These are phyloP conservation scores for Leptomonas pyrrhocoris DNA, from an alignment of 208 protist genomes.

Conservation along the genomic window DNA sequence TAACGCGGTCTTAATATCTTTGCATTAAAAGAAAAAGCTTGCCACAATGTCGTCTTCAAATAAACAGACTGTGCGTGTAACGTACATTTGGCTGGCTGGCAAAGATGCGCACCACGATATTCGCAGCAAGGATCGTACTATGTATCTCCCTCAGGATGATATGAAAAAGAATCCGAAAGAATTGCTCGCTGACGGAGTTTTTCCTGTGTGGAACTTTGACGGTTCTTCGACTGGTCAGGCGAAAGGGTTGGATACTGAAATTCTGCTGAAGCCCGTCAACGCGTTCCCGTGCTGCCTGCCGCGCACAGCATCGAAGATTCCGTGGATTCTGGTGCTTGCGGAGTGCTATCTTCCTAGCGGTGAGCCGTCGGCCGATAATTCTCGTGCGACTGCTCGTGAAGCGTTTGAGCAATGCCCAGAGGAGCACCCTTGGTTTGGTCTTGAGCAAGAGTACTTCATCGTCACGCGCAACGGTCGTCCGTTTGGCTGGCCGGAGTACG, in stretches of 20 bases:
- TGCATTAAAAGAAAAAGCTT: constrained; percentile 5
- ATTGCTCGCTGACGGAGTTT: constrained; percentile 64
- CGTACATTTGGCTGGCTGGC: constrained; percentile 88
- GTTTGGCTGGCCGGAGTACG: constrained; percentile 87
- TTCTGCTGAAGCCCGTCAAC: constrained; percentile 91
- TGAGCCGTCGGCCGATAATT: constrained; percentile 92
- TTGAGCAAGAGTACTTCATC: constrained; percentile 89
- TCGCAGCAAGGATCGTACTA: constrained; percentile 85
- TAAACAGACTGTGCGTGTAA: constrained; percentile 63
- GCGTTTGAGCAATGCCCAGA: constrained; percentile 83
- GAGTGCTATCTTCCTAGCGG: constrained; percentile 95
- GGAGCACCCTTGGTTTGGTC: constrained; percentile 85
- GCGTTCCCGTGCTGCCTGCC: constrained; percentile 79
- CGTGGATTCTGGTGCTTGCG: constrained; percentile 82
- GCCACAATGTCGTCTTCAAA: constrained; percentile 33
- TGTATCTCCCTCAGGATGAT: constrained; percentile 67
- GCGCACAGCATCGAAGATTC: constrained; percentile 77
- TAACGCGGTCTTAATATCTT: not conserved
- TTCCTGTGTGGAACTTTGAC: constrained; percentile 98
- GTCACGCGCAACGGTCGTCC: constrained; percentile 52
- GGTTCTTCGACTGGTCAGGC: constrained; percentile 92
- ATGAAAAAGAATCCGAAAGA: constrained; percentile 66
- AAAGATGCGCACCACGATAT: constrained; percentile 87
- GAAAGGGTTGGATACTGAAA: constrained; percentile 75
- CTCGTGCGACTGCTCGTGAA: constrained; percentile 78